phyloP scores from a whole-genome alignment of 805 yeast genomes.

The Trichomonascus vanleenenianus region DNA sequence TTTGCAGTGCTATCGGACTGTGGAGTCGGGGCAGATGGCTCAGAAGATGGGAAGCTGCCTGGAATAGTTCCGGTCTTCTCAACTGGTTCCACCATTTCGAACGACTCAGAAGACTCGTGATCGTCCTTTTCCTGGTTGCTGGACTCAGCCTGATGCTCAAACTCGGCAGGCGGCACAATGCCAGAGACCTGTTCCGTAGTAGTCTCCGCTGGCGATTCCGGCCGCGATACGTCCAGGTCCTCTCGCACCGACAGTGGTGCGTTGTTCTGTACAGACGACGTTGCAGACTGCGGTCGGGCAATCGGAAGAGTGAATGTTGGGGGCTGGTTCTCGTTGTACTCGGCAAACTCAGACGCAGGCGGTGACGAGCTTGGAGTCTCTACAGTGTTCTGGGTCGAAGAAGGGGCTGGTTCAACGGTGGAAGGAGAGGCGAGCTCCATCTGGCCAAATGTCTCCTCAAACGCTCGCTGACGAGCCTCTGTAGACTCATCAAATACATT shows the following conservation, averaged over 20 bases:
- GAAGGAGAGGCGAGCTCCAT: conserved; percentile 21
- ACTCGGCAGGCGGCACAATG: conserved; percentile 22
- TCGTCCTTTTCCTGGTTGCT: neutral
- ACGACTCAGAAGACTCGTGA: conserved; percentile 19
- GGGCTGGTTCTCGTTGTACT: conserved; percentile 14
- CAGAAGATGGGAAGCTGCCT: conserved; percentile 11
- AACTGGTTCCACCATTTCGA: conserved; percentile 24
- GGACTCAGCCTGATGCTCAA: neutral
- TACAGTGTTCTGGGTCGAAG: conserved; percentile 18
- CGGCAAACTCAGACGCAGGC: conserved; percentile 22
- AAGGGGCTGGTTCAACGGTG: conserved; percentile 20
- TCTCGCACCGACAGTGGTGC: conserved; percentile 88
- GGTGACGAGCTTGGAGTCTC: conserved; percentile 26
- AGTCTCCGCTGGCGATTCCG: conserved; percentile 34
- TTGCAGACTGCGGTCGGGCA: conserved; percentile 66
- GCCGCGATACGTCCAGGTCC: conserved; percentile 43
- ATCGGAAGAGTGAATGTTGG: conserved; percentile 37
- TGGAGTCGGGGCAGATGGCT: conserved; percentile 3
- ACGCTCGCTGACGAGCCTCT: conserved; percentile 5
- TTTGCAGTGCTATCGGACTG: conserved; percentile 1
- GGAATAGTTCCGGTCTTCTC: conserved; percentile 5
- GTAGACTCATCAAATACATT: conserved; percentile 1
- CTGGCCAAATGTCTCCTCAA: conserved; percentile 22
- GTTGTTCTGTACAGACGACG: conserved; percentile 88
- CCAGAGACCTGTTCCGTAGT: conserved; percentile 28